A percentile compares a stretch with the other conserved stretches of the same genome.
Conservation (phyloP, 2,329 filamentous ascomycete species). For the Botrytis hyacinthi region DNA sequence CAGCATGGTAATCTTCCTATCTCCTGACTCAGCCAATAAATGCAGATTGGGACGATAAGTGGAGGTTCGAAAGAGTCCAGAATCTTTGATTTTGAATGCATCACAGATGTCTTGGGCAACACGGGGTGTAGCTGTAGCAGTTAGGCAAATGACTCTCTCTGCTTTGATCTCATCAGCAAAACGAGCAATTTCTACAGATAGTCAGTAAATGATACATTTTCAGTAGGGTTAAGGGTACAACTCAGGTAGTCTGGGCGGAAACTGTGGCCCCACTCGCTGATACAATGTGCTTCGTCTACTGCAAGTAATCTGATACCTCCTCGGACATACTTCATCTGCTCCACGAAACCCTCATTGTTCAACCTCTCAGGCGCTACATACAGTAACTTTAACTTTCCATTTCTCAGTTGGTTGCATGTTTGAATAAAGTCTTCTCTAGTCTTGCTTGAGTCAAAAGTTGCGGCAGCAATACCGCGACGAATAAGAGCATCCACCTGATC, state of each 20-base stretch:
- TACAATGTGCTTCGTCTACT: constrained; percentile 58
- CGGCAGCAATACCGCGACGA: constrained; percentile 50
- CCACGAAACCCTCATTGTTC: constrained; percentile 60
- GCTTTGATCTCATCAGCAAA: constrained; percentile 56
- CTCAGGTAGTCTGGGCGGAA: constrained; percentile 53
- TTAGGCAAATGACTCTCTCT: constrained; percentile 58
- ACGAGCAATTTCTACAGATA: constrained; percentile 45
- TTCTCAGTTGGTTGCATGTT: constrained; percentile 46
- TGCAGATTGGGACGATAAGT: constrained; percentile 56
- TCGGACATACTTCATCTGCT: constrained; percentile 52
- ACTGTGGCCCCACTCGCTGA: constrained; percentile 55
- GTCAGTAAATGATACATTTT: constrained; percentile 13
- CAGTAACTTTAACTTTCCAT: constrained; percentile 51
- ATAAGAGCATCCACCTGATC: constrained; percentile 57
- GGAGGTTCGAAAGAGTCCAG: constrained; percentile 55
- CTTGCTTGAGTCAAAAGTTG: constrained; percentile 56
- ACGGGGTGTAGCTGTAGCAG: constrained; percentile 56
- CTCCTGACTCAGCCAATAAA: constrained; percentile 49
- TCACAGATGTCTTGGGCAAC: constrained; percentile 55
- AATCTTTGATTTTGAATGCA: constrained; percentile 49
- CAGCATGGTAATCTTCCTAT: constrained; percentile 46
- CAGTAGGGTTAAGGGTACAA: constrained; percentile 23
- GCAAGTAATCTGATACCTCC: constrained; percentile 57
- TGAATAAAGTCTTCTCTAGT: constrained; percentile 42
- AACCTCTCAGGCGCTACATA: constrained; percentile 60